Evolutionary conservation across 2,329 filamentous ascomycete genomes (phyloP), one percentile per base, ranked within the genome.

Genomic region (Ophiostoma sp.): DNA sequence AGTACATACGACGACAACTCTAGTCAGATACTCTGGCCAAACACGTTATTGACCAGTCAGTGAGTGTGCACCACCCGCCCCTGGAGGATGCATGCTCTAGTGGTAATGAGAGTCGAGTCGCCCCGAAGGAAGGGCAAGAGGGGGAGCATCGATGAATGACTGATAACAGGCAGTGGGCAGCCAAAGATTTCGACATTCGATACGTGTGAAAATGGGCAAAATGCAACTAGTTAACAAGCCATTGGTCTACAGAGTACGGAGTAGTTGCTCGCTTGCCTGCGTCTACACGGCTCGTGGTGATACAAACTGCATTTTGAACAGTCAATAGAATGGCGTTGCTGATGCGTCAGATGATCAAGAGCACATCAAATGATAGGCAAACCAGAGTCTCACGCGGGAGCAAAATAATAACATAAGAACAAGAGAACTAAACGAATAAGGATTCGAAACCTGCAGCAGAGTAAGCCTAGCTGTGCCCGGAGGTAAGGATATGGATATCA

Each of bases 251-350:
- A 31, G 27, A 31, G 27, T 31, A 31, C 27, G 27, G 27, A 31
- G 27, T 31, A 57, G 23, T 57, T 57, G 52, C 23, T 57, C 52
- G 52, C n/a, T 57, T 57, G 23, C 1, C 13, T 48, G 44, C 17
- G 52, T 57, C 52, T 57, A 57, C 52, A 57, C 52, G 52, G 52
- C 52, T 57, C n/a, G n/a, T 57, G 52, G 52, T 57, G 52, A 57
- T 57, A 4, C 27, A 54, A 54, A 48, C 17, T 48, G 44, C 44
- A 48, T 2, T 6, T 48, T 6, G 7, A 48, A 6, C 15, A n/a
- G 6, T 48, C 44, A 17, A 48, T 48, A 27, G 8, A 11, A 27
- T 13, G 52, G 17, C 44, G 36, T 44, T 44, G 41, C 41, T 48
- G 44, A 48, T 48, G 44, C 17, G 20, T 48, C 44, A 48, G 17